Percentiles rank a stretch among this genome's conserved stretches.
These are phyloP conservation scores for Penicillium coprophilum DNA, from an alignment of 495 filamentous ascomycete genomes.

Conservation along the genomic window DNA sequence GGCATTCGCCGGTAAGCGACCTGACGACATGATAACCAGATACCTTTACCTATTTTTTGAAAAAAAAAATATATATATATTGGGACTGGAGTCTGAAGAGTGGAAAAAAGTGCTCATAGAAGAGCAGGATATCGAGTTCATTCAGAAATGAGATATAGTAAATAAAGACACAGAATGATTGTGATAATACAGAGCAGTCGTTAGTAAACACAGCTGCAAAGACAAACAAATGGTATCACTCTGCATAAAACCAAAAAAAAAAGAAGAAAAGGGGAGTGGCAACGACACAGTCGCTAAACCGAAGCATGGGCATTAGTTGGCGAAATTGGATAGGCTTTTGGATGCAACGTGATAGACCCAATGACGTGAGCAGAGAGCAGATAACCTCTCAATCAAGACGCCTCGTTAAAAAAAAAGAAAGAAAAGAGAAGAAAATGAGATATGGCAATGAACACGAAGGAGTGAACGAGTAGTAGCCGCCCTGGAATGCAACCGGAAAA, in stretches of 20 bases:
- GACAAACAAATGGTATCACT: constrained; percentile 44
- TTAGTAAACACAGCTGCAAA: constrained; percentile 28
- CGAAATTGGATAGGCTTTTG: constrained; percentile 29
- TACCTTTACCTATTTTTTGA: background rate
- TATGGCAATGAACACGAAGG: constrained; percentile 18
- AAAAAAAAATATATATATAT: background rate
- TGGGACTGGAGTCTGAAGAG: background rate
- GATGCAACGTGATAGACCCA: constrained; percentile 32
- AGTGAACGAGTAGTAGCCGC: constrained; percentile 25
- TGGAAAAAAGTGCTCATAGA: background rate
- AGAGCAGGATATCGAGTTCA: constrained; percentile 17
- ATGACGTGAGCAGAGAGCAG: constrained; percentile 24
- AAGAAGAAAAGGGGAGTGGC: constrained; percentile 15
- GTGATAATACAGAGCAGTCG: constrained; percentile 31
- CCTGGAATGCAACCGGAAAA: constrained; percentile 29
- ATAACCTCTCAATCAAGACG: constrained; percentile 32
- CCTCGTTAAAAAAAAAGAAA: constrained; percentile 21
- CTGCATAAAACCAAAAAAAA: constrained; percentile 28
- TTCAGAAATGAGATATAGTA: constrained; percentile 9
- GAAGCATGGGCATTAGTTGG: constrained; percentile 21
- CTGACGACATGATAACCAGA: background rate
- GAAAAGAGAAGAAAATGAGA: constrained; percentile 25
- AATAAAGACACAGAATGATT: constrained; percentile 13
- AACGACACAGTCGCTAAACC: constrained; percentile 26
- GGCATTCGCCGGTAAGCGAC: background rate